A percentile compares a stretch with the other conserved stretches of the same genome.
Conservation (phyloP, 2,329 filamentous ascomycete species). For the Clonostachys solani region DNA sequence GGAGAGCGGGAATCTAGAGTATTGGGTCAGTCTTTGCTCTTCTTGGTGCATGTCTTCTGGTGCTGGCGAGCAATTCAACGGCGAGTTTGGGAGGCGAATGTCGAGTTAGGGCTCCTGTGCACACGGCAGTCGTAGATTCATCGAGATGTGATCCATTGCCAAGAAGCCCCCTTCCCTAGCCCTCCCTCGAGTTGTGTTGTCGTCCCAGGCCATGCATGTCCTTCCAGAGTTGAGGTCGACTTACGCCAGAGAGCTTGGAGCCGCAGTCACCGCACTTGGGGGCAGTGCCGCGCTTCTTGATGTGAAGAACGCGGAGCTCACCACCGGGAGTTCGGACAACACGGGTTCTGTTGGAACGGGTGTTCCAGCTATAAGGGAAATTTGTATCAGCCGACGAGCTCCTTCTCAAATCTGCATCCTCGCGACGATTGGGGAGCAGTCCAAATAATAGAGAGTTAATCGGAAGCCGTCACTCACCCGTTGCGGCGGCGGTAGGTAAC, state of each 20-base stretch:
- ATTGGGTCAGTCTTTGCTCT: too few relatives aligned
- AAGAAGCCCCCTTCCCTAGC: not conserved
- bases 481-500: conserved; percentile 74
- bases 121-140: not conserved
- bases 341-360: conserved; percentile 93
- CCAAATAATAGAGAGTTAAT: not conserved
- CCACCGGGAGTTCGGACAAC: conserved; percentile 96
- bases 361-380: conserved; percentile 76
- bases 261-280: conserved; percentile 99
- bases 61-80: too few relatives aligned
- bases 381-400: too few relatives aligned
- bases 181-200: not conserved
- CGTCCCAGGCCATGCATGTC: not conserved
- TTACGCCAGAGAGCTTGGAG: conserved; percentile 95
- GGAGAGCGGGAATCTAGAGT: conserved; percentile 82
- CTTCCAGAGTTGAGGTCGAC: conserved; percentile 35
- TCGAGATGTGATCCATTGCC: not conserved
- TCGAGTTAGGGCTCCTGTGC: too few relatives aligned
- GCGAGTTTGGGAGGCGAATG: too few relatives aligned
- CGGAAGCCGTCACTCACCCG: conserved; percentile 54
- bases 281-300: conserved; percentile 98
- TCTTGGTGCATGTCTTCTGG: too few relatives aligned
- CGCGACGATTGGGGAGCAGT: too few relatives aligned
- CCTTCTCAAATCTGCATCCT: too few relatives aligned
- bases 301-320: conserved; percentile 92